Evolutionary conservation across 768 basidiomycete species (phyloP), one percentile per base, ranked within the genome.

Genomic region (Kwoniella bestiolae): DNA sequence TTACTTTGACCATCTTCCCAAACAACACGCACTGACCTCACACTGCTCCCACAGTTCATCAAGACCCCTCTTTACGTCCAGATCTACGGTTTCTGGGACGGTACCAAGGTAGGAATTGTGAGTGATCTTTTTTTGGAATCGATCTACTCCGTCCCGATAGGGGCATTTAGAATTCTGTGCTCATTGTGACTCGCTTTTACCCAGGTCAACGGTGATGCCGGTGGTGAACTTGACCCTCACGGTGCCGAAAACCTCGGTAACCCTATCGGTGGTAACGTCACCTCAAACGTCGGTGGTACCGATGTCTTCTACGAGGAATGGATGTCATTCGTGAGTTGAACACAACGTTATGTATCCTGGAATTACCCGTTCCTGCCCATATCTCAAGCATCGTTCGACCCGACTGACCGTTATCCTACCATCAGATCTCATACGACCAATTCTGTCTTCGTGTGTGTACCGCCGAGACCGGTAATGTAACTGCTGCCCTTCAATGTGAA

Each of bases 371-470:
- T n/a, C n/a, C n/a, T 26, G 11, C 52, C 16, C 26, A 9, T 55
- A 34, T 28, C 28, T 26, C 29, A 11, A 62, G 25, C 6, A n/a
- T 3, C 5, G 7, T 32, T 56, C 9, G 21, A 18, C 23, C 25
- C 6, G 46, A 25, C 46, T 47, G 9, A 47, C n/a, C 12, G 31
- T 38, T 32, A 29, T 9, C 50, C 1, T 7, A 41, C 18, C 26
- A 41, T 44, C 80, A 82, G 78, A 82, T 83, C 74, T 82, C 81
- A 5, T 81, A 81, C 74, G 79, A 75, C 67, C 79, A 83, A 68
- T 85, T 82, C 80, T 85, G 84, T 74, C 73, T 84, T 67, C 77
- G 84, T 35, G 81, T 83, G 47, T 79, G 77, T 65, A 80, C 87
- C 85, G 71, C 81, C 75, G 59, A 68, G 77, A 28, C 84, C 83